A percentile compares a stretch with the other conserved stretches of the same genome.
Evolutionary conservation across 805 yeast species (phyloP).

Genomic region (Komagataella populi): DNA sequence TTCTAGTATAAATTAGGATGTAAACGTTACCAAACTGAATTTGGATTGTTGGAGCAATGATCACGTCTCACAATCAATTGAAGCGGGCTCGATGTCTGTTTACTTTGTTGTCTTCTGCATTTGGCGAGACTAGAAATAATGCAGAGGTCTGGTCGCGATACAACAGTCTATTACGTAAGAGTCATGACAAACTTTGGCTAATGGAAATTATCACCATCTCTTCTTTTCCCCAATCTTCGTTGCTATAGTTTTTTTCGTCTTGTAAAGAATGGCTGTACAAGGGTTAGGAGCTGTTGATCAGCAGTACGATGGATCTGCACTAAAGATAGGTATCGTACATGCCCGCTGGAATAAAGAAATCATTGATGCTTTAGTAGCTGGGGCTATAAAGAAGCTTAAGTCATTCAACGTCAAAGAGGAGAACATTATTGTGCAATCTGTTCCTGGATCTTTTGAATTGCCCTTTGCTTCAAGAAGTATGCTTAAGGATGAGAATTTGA

Average conservation of each 20-base stretch:
- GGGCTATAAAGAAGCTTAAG: slow-evolving; percentile 49
- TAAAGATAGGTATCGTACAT: slow-evolving; percentile 78
- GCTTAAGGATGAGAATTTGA: slow-evolving; percentile 25
- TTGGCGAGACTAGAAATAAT: neutral
- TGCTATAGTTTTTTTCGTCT: neutral
- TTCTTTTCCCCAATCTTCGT: neutral
- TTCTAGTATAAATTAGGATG: neutral
- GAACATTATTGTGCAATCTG: slow-evolving; percentile 70
- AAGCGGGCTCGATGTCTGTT: neutral
- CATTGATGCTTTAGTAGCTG: slow-evolving; percentile 68
- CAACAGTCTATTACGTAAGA: neutral
- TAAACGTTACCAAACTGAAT: neutral
- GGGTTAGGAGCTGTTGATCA: slow-evolving; percentile 3
- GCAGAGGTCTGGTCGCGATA: neutral
- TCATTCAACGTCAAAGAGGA: slow-evolving; percentile 61
- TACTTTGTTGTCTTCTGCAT: neutral
- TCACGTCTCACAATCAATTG: neutral
- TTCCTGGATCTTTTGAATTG: slow-evolving; percentile 92
- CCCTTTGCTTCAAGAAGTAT: slow-evolving; percentile 66
- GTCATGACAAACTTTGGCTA: neutral
- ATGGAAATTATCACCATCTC: neutral
- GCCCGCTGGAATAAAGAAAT: slow-evolving; percentile 89
- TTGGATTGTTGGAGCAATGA: neutral
- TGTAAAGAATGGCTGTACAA: slow-evolving; percentile 1
- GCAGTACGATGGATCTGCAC: slow-evolving; percentile 21